Percentiles rank a stretch among this genome's conserved stretches.
These are phyloP conservation scores for Bondarzewia mesenterica DNA, from an alignment of 1,284 basidiomycete species.

Conservation along the genomic window DNA sequence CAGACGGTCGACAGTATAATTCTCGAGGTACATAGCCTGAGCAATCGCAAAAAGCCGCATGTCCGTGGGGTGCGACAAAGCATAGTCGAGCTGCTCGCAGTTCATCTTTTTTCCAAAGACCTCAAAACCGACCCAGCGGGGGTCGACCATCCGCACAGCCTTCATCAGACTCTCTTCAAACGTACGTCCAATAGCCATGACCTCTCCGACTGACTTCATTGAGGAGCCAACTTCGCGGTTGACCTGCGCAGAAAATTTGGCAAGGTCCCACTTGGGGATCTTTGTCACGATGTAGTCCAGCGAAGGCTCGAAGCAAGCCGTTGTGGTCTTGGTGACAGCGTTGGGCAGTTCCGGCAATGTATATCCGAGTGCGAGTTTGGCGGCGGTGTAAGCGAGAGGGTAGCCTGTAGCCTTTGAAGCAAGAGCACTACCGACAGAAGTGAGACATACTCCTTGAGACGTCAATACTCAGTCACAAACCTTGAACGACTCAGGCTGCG, in stretches of 20 bases:
- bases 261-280: slow-evolving; percentile 99
- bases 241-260: slow-evolving; percentile 93
- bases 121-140: slow-evolving; percentile 78
- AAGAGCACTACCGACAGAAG: slow-evolving; percentile 48
- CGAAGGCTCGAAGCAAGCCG: slow-evolving; percentile 99
- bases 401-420: slow-evolving; percentile 99
- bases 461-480: slow-evolving; percentile 18
- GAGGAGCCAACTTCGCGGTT: slow-evolving; percentile 93
- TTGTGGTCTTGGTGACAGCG: slow-evolving; percentile 98
- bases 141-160: slow-evolving; percentile 96
- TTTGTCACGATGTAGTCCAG: slow-evolving; percentile 99
- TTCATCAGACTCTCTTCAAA: slow-evolving; percentile 99
- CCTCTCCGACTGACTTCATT: slow-evolving; percentile 99
- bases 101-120: slow-evolving; percentile 58
- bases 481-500: slow-evolving; percentile 49
- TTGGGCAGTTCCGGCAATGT: slow-evolving; percentile 98
- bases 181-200: slow-evolving; percentile 99
- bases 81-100: slow-evolving; percentile 73
- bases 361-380: slow-evolving; percentile 98
- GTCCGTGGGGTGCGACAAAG: slow-evolving; percentile 75
- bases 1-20: slow-evolving; percentile 84
- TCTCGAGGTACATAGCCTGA: slow-evolving; percentile 93
- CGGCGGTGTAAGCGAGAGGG: slow-evolving; percentile 97
- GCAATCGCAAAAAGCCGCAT: slow-evolving; percentile 96
- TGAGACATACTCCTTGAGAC: not conserved